Conservation (phyloP, 108 stramenopile genomes). For the Stephanodiscus triporus region DNA sequence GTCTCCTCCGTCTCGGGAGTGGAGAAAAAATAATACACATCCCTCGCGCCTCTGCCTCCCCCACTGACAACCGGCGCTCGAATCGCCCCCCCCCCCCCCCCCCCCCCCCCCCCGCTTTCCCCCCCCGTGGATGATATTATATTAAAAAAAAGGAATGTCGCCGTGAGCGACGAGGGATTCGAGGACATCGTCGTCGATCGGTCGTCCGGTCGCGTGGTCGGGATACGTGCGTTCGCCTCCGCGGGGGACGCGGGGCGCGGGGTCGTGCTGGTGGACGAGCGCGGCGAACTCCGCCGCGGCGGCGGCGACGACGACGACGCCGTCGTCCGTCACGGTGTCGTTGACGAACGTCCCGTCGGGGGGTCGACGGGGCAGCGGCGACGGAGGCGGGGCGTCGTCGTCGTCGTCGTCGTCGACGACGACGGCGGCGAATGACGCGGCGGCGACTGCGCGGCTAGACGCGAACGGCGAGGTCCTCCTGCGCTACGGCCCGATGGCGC, state of each 20-base stretch:
- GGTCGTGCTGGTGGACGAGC: conserved; percentile 30
- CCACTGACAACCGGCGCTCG: too few relatives aligned
- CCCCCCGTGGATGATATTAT: too few relatives aligned
- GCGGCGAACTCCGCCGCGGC: conserved; percentile 17
- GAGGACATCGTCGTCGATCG: conserved; percentile 16
- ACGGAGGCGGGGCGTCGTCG: not conserved
- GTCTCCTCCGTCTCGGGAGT: too few relatives aligned
- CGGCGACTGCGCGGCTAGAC: conserved; percentile 13
- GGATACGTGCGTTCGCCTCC: conserved; percentile 18
- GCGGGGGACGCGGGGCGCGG: conserved; percentile 24
- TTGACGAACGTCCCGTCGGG: conserved; percentile 9
- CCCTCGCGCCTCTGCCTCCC: too few relatives aligned
- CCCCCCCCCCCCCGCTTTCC: too few relatives aligned
- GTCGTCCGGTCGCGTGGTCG: conserved; percentile 5
- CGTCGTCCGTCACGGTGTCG: conserved; percentile 1
- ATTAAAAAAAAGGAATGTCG: not conserved
- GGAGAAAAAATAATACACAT: too few relatives aligned
- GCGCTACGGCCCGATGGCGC: conserved; percentile 18
- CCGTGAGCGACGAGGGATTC: conserved; percentile 9
- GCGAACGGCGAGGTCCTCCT: conserved; percentile 22
- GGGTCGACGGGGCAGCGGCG: not conserved
- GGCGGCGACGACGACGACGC: not conserved
- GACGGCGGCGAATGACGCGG: too few relatives aligned
- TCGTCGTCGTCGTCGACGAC: not conserved
- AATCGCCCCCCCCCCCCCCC: too few relatives aligned